A percentile compares a stretch with the other conserved stretches of the same genome.
These are phyloP conservation scores for Salix udensis DNA, from an alignment of 345 rosid species.

Conservation along the genomic window DNA sequence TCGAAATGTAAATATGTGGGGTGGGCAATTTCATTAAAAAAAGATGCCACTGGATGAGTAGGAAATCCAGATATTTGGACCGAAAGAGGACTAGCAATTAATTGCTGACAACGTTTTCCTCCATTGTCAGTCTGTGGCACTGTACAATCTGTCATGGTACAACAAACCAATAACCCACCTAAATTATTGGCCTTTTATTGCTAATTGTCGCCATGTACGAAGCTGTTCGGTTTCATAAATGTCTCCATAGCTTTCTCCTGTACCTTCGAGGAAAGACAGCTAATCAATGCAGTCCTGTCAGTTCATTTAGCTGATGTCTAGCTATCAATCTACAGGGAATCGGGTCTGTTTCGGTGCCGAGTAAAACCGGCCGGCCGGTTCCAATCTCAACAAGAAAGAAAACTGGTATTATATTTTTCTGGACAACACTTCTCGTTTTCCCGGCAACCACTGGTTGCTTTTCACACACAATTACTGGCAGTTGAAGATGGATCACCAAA, in stretches of 20 bases:
- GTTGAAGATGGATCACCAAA: constrained; percentile 1
- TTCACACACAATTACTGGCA: background rate
- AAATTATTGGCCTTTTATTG: background rate
- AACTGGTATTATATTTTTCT: too few relatives aligned
- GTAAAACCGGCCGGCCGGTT: background rate
- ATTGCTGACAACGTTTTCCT: too few relatives aligned
- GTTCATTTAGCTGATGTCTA: background rate
- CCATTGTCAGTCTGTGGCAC: too few relatives aligned
- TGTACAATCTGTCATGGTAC: too few relatives aligned
- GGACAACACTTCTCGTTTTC: too few relatives aligned
- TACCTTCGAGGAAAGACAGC: background rate
- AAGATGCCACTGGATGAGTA: too few relatives aligned
- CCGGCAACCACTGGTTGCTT: background rate
- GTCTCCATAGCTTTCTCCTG: background rate
- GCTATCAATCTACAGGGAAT: background rate
- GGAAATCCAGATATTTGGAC: too few relatives aligned
- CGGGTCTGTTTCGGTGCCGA: background rate
- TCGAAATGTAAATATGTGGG: too few relatives aligned
- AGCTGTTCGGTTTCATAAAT: background rate
- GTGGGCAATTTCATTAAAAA: too few relatives aligned
- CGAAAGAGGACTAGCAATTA: too few relatives aligned
- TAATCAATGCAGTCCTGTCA: background rate
- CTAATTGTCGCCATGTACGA: background rate
- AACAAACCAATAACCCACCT: too few relatives aligned
- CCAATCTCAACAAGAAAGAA: too few relatives aligned